A percentile compares a stretch with the other conserved stretches of the same genome.
Evolutionary conservation across 257 asterid species (phyloP).

Genomic region (Solanum chiquidenum): DNA sequence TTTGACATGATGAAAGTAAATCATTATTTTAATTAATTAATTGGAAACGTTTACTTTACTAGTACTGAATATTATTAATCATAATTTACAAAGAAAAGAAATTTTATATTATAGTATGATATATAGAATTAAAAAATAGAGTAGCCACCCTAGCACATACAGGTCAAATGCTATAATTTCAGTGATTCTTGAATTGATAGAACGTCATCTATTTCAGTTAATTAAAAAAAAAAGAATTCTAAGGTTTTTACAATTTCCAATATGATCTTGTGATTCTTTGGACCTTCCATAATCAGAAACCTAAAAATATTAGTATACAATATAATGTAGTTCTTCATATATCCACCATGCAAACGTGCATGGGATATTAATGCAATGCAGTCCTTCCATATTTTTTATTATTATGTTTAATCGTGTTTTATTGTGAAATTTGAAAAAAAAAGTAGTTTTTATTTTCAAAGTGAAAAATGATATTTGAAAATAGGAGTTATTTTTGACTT

Average conservation of each 20-base stretch:
- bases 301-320: background rate
- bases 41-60: background rate
- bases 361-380: background rate
- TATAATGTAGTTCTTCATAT: background rate
- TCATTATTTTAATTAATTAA: background rate
- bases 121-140: background rate
- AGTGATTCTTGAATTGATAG: conserved; percentile 46
- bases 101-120: background rate
- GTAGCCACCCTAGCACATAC: background rate
- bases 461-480: background rate
- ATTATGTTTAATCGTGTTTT: background rate
- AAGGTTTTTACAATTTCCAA: conserved; percentile 41
- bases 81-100: background rate
- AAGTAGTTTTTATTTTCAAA: background rate
- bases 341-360: conserved; percentile 6
- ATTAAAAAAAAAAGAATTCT: background rate
- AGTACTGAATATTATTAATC: background rate
- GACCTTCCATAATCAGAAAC: conserved; percentile 17
- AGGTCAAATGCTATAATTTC: conserved; percentile 32
- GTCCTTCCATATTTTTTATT: background rate
- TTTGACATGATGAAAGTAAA: background rate
- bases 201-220: conserved; percentile 10
- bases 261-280: conserved; percentile 9
- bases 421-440: background rate
- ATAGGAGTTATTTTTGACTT: background rate